These are phyloP conservation scores for Aspergillus sp. DNA, from an alignment of 2,329 filamentous ascomycete genomes.

Conservation along the genomic window DNA sequence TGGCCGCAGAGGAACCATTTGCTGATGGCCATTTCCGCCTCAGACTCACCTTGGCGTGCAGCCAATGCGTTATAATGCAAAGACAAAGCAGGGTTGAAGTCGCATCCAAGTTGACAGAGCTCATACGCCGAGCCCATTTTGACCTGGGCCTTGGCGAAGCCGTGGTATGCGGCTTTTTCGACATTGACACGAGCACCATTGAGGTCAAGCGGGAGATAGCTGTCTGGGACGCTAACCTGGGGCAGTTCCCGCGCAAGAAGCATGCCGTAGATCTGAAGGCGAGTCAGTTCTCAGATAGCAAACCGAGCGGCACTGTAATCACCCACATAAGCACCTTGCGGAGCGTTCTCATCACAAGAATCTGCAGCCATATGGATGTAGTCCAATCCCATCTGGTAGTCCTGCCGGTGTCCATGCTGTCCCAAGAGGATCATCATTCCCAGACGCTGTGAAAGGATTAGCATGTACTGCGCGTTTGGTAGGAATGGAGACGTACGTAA, in stretches of 20 bases:
- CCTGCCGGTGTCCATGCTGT: conserved; percentile 81
- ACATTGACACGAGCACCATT: conserved; percentile 73
- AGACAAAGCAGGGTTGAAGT: conserved; percentile 87
- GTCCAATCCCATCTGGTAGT: conserved; percentile 67
- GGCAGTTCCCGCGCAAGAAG: conserved; percentile 80
- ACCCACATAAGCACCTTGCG: conserved; percentile 75
- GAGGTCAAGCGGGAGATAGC: conserved; percentile 61
- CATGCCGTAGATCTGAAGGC: conserved; percentile 68
- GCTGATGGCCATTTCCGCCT: conserved; percentile 91
- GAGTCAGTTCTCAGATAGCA: neutral
- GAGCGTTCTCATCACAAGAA: conserved; percentile 88
- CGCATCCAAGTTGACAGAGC: conserved; percentile 83
- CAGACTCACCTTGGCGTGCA: conserved; percentile 80
- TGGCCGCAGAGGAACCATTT: conserved; percentile 98
- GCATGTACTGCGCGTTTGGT: neutral
- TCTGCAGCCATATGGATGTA: conserved; percentile 76
- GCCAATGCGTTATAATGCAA: conserved; percentile 93
- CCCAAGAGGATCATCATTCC: conserved; percentile 97
- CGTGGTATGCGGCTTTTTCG: conserved; percentile 90
- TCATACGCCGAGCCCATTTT: conserved; percentile 98
- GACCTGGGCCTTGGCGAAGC: conserved; percentile 90
- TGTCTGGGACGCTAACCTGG: conserved; percentile 74
- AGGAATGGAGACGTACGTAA: conserved; percentile 38
- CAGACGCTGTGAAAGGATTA: conserved; percentile 52
- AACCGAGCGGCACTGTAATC: neutral